Evolutionary conservation across 1,284 basidiomycete genomes (phyloP).

Genomic region (Fomitopsis pinicola): DNA sequence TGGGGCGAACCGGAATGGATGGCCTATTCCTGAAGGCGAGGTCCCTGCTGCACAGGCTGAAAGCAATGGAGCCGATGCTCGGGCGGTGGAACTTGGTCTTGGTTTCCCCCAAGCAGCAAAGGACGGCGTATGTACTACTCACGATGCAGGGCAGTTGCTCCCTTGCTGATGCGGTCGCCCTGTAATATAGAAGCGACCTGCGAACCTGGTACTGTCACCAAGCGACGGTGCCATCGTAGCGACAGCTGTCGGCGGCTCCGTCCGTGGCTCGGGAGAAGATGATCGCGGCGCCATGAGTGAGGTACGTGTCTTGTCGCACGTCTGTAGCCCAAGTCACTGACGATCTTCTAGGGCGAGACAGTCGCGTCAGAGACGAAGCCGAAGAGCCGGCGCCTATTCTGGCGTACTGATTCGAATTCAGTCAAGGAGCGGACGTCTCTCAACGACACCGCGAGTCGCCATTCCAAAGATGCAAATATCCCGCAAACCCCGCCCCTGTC

Average conservation of each 20-base stretch:
- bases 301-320: constrained; percentile 34
- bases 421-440: constrained; percentile 24
- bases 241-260: constrained; percentile 30
- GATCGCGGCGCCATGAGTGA: constrained; percentile 66
- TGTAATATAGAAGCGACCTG: constrained; percentile 33
- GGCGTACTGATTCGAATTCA: constrained; percentile 36
- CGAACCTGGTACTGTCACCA: constrained; percentile 47
- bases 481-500: constrained; percentile 12
- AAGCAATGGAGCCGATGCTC: constrained; percentile 11
- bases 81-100: constrained; percentile 16
- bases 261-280: constrained; percentile 33
- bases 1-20: constrained; percentile 19
- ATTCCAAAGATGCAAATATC: constrained; percentile 30
- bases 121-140: constrained; percentile 3
- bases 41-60: constrained; percentile 6
- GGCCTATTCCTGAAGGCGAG: constrained; percentile 29
- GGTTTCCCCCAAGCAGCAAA: constrained; percentile 12
- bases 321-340: not conserved
- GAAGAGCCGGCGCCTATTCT: constrained; percentile 51
- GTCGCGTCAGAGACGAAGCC: constrained; percentile 20
- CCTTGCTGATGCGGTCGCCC: not conserved
- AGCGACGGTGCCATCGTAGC: constrained; percentile 55
- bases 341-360: not conserved
- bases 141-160: not conserved
- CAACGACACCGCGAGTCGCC: constrained; percentile 33